Evolutionary conservation across 352 stramenopile species (phyloP), one percentile per base, ranked within the genome.

Genomic region (Phytopythium vexans): DNA sequence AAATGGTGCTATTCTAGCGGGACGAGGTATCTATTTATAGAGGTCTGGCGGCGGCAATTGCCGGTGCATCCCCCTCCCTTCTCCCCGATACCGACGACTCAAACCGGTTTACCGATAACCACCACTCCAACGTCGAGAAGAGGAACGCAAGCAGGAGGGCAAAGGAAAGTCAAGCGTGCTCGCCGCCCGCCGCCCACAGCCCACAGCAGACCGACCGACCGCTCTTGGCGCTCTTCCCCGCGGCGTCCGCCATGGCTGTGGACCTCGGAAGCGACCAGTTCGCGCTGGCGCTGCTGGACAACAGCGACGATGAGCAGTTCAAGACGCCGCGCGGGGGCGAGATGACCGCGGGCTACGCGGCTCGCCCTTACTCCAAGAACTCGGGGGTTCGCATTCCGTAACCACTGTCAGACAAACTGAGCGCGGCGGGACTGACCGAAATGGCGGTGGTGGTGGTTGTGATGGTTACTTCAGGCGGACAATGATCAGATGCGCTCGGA

Each of bases 401-500:
- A 14, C 36, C n/a, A 21, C 33, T 53, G 16, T 36, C 32, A 41
- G n/a, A n/a, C n/a, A n/a, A n/a, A n/a, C n/a, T 15, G 3, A n/a
- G 43, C 37, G 21, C 14, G 14, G 3, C 15, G 32, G 39, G 14
- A 33, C 12, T n/a, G n/a, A 21, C 14, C 10, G n/a, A 32, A 12
- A 31, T 39, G 34, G 43, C 21, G 14, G 32, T 16, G 51, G 6
- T 37, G 8, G 4, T 15, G 1, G 4, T 44, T 36, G 36, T 33
- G 34, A 7, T 53, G n/a, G 56, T 8, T 8, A 27, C 6, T 9
- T 10, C 44, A 92, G 82, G 73, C 69, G 16, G 82, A 92, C 39
- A 85, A 83, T 68, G 79, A 92, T 27, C 75, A 86, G 54, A 92
- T 92, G 82, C 68, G 81, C 21, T 68, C 64, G 9, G 82, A 92